A percentile compares a stretch with the other conserved stretches of the same genome.
These are phyloP conservation scores for Wallemia hederae DNA, from an alignment of 1,284 basidiomycete species.

Conservation along the genomic window DNA sequence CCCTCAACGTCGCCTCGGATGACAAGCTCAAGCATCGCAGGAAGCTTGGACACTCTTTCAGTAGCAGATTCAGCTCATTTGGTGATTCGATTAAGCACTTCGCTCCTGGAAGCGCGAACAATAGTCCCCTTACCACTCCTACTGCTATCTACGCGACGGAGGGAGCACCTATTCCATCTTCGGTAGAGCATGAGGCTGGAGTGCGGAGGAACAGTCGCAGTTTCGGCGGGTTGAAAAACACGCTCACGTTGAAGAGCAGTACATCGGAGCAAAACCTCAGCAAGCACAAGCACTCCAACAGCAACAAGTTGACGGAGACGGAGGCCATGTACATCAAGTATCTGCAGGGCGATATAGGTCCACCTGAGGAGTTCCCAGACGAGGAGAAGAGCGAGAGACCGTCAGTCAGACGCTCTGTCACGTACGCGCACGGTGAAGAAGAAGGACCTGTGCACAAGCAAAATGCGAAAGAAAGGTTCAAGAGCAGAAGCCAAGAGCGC, in stretches of 20 bases:
- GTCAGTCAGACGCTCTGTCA: background rate
- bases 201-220: background rate
- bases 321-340: background rate
- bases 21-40: background rate
- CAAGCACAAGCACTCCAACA: background rate
- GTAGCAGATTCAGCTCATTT: background rate
- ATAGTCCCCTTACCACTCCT: background rate
- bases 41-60: background rate
- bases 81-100: background rate
- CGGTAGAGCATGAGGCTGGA: background rate
- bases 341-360: background rate
- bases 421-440: background rate
- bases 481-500: background rate
- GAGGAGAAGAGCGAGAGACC: background rate
- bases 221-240: background rate
- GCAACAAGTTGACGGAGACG: background rate
- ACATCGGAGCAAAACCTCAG: background rate
- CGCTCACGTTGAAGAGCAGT: background rate
- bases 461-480: background rate
- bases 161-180: background rate
- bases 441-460: background rate
- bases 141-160: background rate
- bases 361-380: background rate
- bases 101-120: background rate
- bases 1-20: background rate